Conservation (phyloP, 2,329 filamentous ascomycete genomes). For the Colletotrichum eleusines region DNA sequence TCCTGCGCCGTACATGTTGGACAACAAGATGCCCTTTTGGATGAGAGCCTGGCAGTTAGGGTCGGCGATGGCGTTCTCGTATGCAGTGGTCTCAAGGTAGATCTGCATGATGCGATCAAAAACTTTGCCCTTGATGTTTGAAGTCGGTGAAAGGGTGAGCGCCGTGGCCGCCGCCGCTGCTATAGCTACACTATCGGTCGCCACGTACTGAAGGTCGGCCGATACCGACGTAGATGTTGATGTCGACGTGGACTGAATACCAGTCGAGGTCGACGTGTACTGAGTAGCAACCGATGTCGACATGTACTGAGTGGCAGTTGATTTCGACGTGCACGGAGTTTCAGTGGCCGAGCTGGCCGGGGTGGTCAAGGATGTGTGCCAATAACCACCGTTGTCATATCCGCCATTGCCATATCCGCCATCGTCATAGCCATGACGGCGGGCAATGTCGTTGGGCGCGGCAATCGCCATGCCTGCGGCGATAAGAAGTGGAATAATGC, state of each 20-base stretch:
- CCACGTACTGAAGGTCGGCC: background rate
- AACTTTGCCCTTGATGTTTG: conserved; percentile 74
- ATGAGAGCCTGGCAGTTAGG: conserved; percentile 50
- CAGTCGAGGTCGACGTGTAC: background rate
- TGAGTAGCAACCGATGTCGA: background rate
- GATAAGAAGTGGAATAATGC: conserved; percentile 8
- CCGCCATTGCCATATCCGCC: background rate
- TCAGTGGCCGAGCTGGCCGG: conserved; percentile 18
- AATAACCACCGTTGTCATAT: background rate
- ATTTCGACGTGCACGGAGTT: conserved; percentile 57
- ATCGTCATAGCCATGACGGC: background rate
- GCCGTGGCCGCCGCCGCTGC: conserved; percentile 70
- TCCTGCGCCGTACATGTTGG: conserved; percentile 62
- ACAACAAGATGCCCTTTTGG: conserved; percentile 49
- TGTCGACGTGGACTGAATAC: background rate
- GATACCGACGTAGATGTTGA: background rate
- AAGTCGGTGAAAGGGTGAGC: conserved; percentile 69
- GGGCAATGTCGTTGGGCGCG: background rate
- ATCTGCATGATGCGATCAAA: conserved; percentile 81
- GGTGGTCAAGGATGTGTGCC: background rate
- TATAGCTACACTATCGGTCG: conserved; percentile 62
- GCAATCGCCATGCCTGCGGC: conserved; percentile 9
- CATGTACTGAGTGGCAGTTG: background rate
- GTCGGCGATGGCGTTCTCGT: conserved; percentile 72
- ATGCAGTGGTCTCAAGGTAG: conserved; percentile 84